Evolutionary conservation across 305 asterid genomes (phyloP).

Genomic region (Stenogyne calaminthoides): DNA sequence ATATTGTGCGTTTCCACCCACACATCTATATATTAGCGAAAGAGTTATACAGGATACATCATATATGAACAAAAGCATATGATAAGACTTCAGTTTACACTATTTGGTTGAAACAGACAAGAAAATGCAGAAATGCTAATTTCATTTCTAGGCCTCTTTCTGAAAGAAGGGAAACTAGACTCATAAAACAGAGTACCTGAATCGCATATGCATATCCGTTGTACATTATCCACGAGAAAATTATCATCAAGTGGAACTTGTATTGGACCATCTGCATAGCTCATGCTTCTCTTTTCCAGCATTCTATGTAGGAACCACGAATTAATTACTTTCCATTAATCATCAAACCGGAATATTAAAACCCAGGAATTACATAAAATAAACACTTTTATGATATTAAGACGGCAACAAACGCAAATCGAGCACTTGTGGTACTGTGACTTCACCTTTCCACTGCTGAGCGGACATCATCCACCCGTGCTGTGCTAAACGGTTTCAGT

Average conservation of each 20-base stretch:
- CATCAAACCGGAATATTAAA: slow-evolving; percentile 1
- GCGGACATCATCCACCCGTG: slow-evolving; percentile 65
- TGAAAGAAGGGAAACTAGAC: slow-evolving; percentile 6
- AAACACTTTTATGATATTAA: background rate
- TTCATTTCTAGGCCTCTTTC: slow-evolving; percentile 5
- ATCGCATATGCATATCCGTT: slow-evolving; percentile 76
- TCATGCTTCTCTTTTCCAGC: slow-evolving; percentile 94
- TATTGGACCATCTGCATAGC: slow-evolving; percentile 80
- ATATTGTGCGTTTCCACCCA: slow-evolving; percentile 76
- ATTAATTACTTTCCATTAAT: background rate
- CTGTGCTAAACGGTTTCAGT: slow-evolving; percentile 75
- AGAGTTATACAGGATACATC: slow-evolving; percentile 18
- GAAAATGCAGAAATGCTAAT: background rate
- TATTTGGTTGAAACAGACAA: slow-evolving; percentile 19
- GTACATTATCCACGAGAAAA: slow-evolving; percentile 76
- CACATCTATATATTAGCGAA: slow-evolving; percentile 52
- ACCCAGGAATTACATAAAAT: background rate
- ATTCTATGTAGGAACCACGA: slow-evolving; percentile 45
- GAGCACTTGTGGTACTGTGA: background rate
- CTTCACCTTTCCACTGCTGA: slow-evolving; percentile 72
- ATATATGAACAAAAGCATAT: background rate
- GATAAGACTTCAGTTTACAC: background rate
- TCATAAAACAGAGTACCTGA: slow-evolving; percentile 50
- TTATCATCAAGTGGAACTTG: slow-evolving; percentile 72
- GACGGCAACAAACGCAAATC: slow-evolving; percentile 20